Evolutionary conservation across 1,284 basidiomycete species (phyloP).

Genomic region (Moniliophthora roreri): DNA sequence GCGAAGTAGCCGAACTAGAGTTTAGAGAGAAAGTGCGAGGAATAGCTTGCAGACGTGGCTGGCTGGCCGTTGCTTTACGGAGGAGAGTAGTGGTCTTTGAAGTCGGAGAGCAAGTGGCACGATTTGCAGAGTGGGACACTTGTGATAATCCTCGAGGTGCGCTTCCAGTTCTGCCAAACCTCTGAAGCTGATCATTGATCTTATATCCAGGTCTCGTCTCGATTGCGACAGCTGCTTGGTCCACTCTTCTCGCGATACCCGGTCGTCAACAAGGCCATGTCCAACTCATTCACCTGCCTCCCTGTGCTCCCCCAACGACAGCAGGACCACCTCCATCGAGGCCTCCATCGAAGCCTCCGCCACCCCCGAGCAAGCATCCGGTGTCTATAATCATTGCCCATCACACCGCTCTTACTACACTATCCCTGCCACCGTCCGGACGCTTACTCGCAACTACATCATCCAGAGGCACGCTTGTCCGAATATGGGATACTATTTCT

Average conservation of each 20-base stretch:
- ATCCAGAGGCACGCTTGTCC: slow-evolving; percentile 81
- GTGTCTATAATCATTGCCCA: slow-evolving; percentile 88
- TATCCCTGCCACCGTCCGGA: slow-evolving; percentile 80
- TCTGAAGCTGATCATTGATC: not conserved
- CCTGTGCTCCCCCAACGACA: slow-evolving; percentile 60
- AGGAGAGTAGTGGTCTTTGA: slow-evolving; percentile 81
- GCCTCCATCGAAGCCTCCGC: slow-evolving; percentile 50
- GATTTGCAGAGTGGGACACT: slow-evolving; percentile 86
- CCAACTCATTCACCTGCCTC: slow-evolving; percentile 84
- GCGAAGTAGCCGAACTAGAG: slow-evolving; percentile 87
- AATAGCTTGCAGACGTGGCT: slow-evolving; percentile 76
- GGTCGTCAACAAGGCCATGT: slow-evolving; percentile 91
- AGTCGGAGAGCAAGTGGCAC: slow-evolving; percentile 57
- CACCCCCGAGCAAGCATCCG: slow-evolving; percentile 58
- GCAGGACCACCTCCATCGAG: slow-evolving; percentile 46
- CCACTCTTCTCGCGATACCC: slow-evolving; percentile 84
- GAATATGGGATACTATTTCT: slow-evolving; percentile 83
- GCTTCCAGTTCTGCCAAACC: slow-evolving; percentile 21
- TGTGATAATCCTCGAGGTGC: slow-evolving; percentile 84
- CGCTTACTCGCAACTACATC: slow-evolving; percentile 85
- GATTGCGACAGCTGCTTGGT: slow-evolving; percentile 73
- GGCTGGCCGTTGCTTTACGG: slow-evolving; percentile 82
- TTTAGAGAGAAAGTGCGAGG: slow-evolving; percentile 88
- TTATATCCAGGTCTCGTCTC: slow-evolving; percentile 71
- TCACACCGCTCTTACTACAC: slow-evolving; percentile 73